Evolutionary conservation across 371 early-diverging fungal species (phyloP), one percentile per base, ranked within the genome.

Genomic region (Scutellospora calospora): DNA sequence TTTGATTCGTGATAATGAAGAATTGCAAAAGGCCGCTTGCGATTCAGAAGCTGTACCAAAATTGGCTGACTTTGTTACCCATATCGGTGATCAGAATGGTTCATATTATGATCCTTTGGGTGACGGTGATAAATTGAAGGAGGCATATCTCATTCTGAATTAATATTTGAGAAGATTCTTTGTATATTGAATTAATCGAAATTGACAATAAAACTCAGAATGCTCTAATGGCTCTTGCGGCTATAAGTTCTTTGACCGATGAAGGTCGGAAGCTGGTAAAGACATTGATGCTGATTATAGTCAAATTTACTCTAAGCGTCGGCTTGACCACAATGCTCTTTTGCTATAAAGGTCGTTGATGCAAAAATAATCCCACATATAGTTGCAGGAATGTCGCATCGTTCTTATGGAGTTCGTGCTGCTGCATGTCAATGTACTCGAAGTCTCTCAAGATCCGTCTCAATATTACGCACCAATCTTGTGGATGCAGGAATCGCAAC

Each of bases 361-460:
- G 88, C 91, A 25, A 95, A 94, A 76, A 87, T 95, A 5, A 88
- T 97, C 5, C 93, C 95, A 9, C 87, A 89, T 74, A 93, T 96
- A 51, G 93, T 95, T 1, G 73, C 86, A 5, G 92, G 92, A n/a
- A 85, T 97, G 83, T 87, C 89, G 14, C 90, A 91, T 83, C 87
- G 87, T 25, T 83, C 86, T 12, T 84, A 87, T 3, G 88, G 89
- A 22, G 89, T 96, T 35, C 89, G 96, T 5, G 84, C 89, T 1
- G 96, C 96, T 0, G 95, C 96, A 3, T 96, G 96, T 82, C 91
- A 94, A 81, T 95, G 94, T 79, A 89, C 93, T 8, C 88, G 92
- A 69, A 91, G 92, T 22, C 86, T 97, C 22, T 95, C 95, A 14
- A 89, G 97, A 35, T 92, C 93, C 75, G 94, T 96, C 5, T 93